phyloP scores from a whole-genome alignment of 257 asterid genomes.

The Voacanga thouarsii region DNA sequence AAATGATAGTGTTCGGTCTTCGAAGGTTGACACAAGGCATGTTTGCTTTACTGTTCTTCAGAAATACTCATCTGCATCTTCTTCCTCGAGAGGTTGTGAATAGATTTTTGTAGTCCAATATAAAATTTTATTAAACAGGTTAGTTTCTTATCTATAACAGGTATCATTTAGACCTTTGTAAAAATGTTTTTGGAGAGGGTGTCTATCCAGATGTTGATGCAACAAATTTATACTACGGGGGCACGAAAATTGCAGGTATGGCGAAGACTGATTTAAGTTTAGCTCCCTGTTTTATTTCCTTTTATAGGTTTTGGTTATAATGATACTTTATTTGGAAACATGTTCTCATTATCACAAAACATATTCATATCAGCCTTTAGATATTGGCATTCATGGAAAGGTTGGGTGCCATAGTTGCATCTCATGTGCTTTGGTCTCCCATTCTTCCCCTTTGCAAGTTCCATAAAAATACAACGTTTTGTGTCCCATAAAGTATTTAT shows the following conservation, averaged over 20 bases:
- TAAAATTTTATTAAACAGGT: conserved; percentile 9
- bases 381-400: background rate
- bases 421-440: background rate
- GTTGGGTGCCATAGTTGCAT: background rate
- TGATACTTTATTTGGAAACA: background rate
- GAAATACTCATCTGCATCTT: background rate
- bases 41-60: conserved; percentile 17
- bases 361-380: background rate
- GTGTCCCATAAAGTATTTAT: background rate
- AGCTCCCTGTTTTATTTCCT: background rate
- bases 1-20: conserved; percentile 87
- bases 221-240: conserved; percentile 90
- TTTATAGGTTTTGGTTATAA: background rate
- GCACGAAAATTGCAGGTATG: conserved; percentile 79
- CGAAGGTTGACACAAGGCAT: conserved; percentile 71
- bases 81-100: background rate
- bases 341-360: background rate
- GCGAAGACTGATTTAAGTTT: conserved; percentile 5
- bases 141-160: conserved; percentile 42
- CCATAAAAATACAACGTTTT: background rate
- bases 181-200: conserved; percentile 74
- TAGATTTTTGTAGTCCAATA: conserved; percentile 9
- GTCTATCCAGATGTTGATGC: conserved; percentile 75
- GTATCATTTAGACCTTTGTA: conserved; percentile 93
- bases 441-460: background rate